Base-by-base conservation (phyloP, 2,329 filamentous ascomycete species). In the Monilinia aucupariae region DNA sequence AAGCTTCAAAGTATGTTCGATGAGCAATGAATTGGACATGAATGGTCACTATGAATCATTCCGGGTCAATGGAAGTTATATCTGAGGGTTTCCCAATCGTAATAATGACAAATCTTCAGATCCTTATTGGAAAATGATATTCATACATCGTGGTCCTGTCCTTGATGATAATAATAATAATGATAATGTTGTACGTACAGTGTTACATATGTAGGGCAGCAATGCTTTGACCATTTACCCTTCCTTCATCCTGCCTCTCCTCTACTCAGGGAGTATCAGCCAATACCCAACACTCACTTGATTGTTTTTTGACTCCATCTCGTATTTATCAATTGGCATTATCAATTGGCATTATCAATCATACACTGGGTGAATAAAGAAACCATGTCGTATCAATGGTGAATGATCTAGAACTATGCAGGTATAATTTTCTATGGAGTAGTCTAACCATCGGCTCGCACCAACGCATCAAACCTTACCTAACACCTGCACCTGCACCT, bases 381-480 rank as follows among this genome's bases (percentile, higher is more conserved):
- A 45, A 15, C 17, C n/a, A 20, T 22, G n/a, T 20, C 20, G n/a
- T 22, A 12, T 3, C 27, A 30, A 41, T 37, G 12, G 37, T 34
- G 37, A 37, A 45, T 45, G 53, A 56, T 56, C 27, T 56, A 56
- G 52, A 43, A 45, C 27, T 45, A 54, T 45, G 48, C 39, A 61
- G 12, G 25, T 54, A 32, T 43, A 22, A 39, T 27, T 56, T 56
- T 32, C 39, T 32, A 32, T 56, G 39, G 41, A 45, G 53, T 56
- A 47, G 30, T 59, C 45, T 60, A 51, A 41, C 43, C 34, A 62
- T 49, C 60, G 51, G 51, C 52, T 62, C 52, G 60, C 41, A 62
- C 60, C 60, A 64, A 51, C 63, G 37, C 60, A 61, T 51, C 63
- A 58, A 49, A 45, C 51, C 17, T 41, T 55, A 41, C 22, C 39